Evolutionary conservation across 768 basidiomycete species (phyloP).

Genomic region (Pleurotus giganteus): DNA sequence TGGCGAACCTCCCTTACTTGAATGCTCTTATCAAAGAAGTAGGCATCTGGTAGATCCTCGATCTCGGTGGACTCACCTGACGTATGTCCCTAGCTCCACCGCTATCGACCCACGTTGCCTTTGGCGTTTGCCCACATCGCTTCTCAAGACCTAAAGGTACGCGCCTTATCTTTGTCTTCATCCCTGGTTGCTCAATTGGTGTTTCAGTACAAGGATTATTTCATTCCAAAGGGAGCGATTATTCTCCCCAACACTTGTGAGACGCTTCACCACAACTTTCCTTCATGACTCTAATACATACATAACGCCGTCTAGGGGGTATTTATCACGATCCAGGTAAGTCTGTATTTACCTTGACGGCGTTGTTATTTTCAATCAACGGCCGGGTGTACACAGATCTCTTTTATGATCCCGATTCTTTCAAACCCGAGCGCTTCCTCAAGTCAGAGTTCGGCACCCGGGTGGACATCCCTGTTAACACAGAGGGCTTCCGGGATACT

Average conservation of each 20-base stretch:
- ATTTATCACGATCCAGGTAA: too few relatives aligned
- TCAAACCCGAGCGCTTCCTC: too few relatives aligned
- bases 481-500: too few relatives aligned
- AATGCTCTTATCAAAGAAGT: slow-evolving; percentile 24
- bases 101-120: neutral
- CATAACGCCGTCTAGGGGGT: too few relatives aligned
- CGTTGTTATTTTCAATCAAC: too few relatives aligned
- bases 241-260: neutral
- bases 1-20: slow-evolving; percentile 22
- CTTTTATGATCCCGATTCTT: too few relatives aligned
- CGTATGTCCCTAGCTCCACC: neutral
- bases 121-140: neutral
- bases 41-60: neutral
- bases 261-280: neutral
- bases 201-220: neutral
- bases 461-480: too few relatives aligned
- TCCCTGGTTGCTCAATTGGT: neutral
- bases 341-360: too few relatives aligned
- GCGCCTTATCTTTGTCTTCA: neutral
- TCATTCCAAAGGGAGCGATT: neutral
- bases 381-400: too few relatives aligned
- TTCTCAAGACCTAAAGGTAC: slow-evolving; percentile 3
- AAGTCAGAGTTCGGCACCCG: too few relatives aligned
- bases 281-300: too few relatives aligned
- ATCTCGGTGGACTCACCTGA: neutral